phyloP scores from a whole-genome alignment of 1,284 basidiomycete species.

The Austroboletus novae-zelandiae region DNA sequence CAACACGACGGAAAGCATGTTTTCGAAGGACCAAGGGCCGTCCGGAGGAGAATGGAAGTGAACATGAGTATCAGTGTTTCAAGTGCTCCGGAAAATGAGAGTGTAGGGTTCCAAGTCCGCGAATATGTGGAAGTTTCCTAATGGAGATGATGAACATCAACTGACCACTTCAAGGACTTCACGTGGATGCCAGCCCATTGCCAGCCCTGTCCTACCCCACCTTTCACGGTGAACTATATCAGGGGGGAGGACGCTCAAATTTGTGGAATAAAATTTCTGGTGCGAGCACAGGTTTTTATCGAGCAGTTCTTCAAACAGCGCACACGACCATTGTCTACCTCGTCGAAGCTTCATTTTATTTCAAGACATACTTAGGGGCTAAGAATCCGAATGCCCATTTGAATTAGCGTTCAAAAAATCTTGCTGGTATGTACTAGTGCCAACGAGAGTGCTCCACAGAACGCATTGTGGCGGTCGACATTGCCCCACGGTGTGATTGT shows the following conservation, averaged over 20 bases:
- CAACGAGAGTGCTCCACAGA: not conserved
- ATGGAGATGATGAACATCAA: conserved; percentile 5
- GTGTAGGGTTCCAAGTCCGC: conserved; percentile 17
- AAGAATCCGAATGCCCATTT: not conserved
- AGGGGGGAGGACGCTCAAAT: not conserved
- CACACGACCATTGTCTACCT: not conserved
- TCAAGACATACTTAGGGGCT: not conserved
- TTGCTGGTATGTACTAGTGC: not conserved
- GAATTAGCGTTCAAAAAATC: not conserved
- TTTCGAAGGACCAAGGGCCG: not conserved
- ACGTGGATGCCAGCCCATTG: not conserved
- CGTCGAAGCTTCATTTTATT: not conserved
- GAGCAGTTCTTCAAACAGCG: not conserved
- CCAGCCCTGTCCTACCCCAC: not conserved
- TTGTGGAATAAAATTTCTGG: not conserved
- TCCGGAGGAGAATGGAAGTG: conserved; percentile 2
- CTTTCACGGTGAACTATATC: not conserved
- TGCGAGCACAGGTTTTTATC: not conserved
- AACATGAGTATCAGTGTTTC: conserved; percentile 7
- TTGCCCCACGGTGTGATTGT: not conserved
- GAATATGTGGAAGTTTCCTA: conserved; percentile 10
- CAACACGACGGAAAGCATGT: conserved; percentile 1
- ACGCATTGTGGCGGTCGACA: not conserved
- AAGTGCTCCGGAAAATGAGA: not conserved
- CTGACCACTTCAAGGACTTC: not conserved